Base-by-base conservation (phyloP, 768 basidiomycete genomes). In the Mycena olivaceomarginata region DNA sequence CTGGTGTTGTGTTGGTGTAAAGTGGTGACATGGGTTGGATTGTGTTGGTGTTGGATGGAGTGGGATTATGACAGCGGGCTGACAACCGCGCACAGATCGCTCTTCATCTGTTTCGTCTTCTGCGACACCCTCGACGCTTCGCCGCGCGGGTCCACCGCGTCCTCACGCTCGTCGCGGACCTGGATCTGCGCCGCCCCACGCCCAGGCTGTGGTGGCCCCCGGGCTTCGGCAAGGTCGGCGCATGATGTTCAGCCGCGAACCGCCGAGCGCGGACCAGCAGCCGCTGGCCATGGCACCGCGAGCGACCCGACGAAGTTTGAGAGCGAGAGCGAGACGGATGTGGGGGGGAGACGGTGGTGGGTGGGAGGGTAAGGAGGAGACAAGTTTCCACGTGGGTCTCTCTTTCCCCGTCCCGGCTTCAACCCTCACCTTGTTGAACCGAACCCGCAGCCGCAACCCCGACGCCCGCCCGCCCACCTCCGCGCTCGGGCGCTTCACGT, bases 61-160 rank as follows among this genome's bases (percentile, higher is more conserved):
- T 59, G 9, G 9, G 31, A n/a, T n/a, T 53, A 31, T 2, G 51
- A 22, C 51, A 53, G 6, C 0, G 13, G n/a, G 1, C n/a, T 20
- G 1, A 11, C 43, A 45, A 7, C 59, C 22, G 31, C 3, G 31
- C 3, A 25, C 22, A 89, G 89, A 43, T 88, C 89, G 4, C 82
- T 90, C 3, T 90, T 87, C 70, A 82, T 88, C 16, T 88, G 88
- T 62, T 89, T 90, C 70, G 88, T 89, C 1, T 90, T 89, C 80
- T 85, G 85, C 51, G 87, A 88, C 72, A 84, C 87, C 40, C 77
- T 90, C 12, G 86, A 89, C 31, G 85, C 85, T 89, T 88, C 57
- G 84, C 88, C 0, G 85, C 87, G 13, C 82, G 85, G 11, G 82
- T 89, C 3, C 75, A 82, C 15, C 82, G 81, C 16, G 76, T 89